Evolutionary conservation across 345 rosid genomes (phyloP), one percentile per base, ranked within the genome.

Genomic region (Nasturtium officinale): DNA sequence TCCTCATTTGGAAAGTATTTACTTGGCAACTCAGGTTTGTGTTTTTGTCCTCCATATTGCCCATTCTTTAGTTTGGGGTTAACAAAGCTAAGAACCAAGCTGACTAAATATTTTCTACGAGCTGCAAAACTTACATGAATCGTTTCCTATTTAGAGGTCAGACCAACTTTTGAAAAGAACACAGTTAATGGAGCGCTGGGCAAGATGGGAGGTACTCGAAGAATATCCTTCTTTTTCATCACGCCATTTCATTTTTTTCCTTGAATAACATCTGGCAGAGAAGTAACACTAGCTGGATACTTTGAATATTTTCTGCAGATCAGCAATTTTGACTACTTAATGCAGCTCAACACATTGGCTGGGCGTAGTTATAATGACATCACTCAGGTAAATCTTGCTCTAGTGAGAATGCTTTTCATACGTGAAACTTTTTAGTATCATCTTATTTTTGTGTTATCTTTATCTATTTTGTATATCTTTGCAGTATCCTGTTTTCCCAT

Each of bases 401-500:
- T 59, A 66, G 21, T 59, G 21, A 50, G 50, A 57, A 58, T 58
- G 25, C 5, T 50, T 53, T 67, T 28, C 18, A 29, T 28, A n/a
- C 9, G 69, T 52, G 15, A n/a, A 26, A 13, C 7, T 9, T 12
- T 25, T 28, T 35, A 20, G 16, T 52, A 45, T 51, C 45, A 26
- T 51, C 20, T 67, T 61, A 7, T 26, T 57, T 65, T 42, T 53
- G 8, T 9, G 48, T 72, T 20, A 48, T 42, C 46, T 82, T 25
- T 9, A 57, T 74, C 65, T 40, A 37, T 61, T 18, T 71, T 67
- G 63, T 15, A 20, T 77, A 76, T 77, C 30, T 70, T 69, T 83
- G 84, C 88, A 95, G 99, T 95, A 95, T 85, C 98, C 98, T 57
- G 94, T 95, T 78, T 91, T 95, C 76, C 99, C 99, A 18, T 95